These are phyloP conservation scores for Podila epicladia DNA, from an alignment of 192 early-diverging fungal genomes.

Conservation along the genomic window DNA sequence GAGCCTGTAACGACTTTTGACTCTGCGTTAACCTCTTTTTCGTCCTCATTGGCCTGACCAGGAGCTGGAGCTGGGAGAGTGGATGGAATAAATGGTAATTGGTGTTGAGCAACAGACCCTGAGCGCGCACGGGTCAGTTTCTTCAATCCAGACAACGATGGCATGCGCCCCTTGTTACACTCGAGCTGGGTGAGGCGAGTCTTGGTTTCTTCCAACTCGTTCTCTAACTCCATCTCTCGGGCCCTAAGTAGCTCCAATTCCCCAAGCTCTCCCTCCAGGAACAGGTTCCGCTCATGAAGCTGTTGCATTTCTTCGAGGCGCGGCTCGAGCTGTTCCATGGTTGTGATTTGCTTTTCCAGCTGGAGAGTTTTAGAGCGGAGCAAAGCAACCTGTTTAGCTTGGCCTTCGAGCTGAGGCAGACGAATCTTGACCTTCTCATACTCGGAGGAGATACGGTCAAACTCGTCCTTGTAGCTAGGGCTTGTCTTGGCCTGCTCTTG, in stretches of 20 bases:
- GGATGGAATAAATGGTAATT: not conserved
- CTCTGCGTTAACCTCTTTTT: not conserved
- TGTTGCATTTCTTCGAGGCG: slow-evolving; percentile 14
- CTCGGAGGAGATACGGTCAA: slow-evolving; percentile 5
- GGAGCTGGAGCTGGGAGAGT: not conserved
- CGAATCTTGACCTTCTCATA: slow-evolving; percentile 21
- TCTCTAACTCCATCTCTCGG: slow-evolving; percentile 21
- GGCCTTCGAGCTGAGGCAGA: slow-evolving; percentile 22
- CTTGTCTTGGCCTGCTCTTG: slow-evolving; percentile 12
- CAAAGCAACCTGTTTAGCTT: slow-evolving; percentile 19
- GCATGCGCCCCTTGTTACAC: not conserved
- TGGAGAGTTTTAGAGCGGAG: slow-evolving; percentile 10
- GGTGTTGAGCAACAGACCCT: not conserved
- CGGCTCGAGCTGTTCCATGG: slow-evolving; percentile 16
- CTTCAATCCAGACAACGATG: slow-evolving; percentile 13
- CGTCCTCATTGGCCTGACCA: not conserved
- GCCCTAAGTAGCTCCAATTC: slow-evolving; percentile 19
- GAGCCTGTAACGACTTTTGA: no score
- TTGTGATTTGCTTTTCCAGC: slow-evolving; percentile 30
- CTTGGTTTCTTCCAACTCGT: slow-evolving; percentile 9
- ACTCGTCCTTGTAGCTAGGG: slow-evolving; percentile 17
- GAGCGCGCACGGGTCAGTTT: not conserved
- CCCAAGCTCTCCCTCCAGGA: slow-evolving; percentile 15
- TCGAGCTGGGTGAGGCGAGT: slow-evolving; percentile 15
- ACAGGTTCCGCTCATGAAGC: slow-evolving; percentile 20